These are phyloP conservation scores for Boeremia exigua DNA, from an alignment of 2,329 filamentous ascomycete genomes.

Conservation along the genomic window DNA sequence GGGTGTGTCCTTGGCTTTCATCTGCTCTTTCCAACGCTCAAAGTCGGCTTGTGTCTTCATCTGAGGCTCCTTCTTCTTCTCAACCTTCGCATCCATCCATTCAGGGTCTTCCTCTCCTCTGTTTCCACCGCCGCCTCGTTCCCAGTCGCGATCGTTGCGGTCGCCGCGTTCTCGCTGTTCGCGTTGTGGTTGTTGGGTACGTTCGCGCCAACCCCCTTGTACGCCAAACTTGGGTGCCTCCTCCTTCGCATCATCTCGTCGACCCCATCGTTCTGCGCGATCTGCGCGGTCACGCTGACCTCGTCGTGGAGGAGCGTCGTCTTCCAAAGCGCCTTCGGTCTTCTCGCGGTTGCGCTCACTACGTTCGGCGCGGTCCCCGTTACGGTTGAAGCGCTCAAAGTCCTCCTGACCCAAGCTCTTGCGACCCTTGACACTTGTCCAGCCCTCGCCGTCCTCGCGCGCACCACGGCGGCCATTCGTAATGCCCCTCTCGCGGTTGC, in stretches of 20 bases:
- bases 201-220: slow-evolving; percentile 66
- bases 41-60: slow-evolving; percentile 88
- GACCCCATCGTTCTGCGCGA: slow-evolving; percentile 66
- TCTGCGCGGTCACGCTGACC: slow-evolving; percentile 71
- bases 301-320: slow-evolving; percentile 61
- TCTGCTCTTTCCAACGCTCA: slow-evolving; percentile 90
- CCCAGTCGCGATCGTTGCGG: slow-evolving; percentile 64
- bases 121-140: slow-evolving; percentile 57
- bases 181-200: slow-evolving; percentile 37
- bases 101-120: slow-evolving; percentile 75
- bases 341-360: slow-evolving; percentile 59
- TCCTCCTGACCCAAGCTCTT: slow-evolving; percentile 77
- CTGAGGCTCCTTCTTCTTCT: slow-evolving; percentile 72
- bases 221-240: slow-evolving; percentile 53
- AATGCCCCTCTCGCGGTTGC: slow-evolving; percentile 42
- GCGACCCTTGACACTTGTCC: slow-evolving; percentile 75
- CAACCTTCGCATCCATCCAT: slow-evolving; percentile 76
- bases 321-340: slow-evolving; percentile 44
- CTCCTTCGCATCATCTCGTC: slow-evolving; percentile 63
- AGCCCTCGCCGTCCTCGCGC: slow-evolving; percentile 69
- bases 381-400: slow-evolving; percentile 71
- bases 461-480: slow-evolving; percentile 50
- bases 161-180: slow-evolving; percentile 52
- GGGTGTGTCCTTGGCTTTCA: slow-evolving; percentile 70
- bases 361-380: slow-evolving; percentile 32